Percentiles rank a stretch among this genome's conserved stretches.
Conservation (phyloP, 805 yeast genomes). For the Teunomyces panamensis region DNA sequence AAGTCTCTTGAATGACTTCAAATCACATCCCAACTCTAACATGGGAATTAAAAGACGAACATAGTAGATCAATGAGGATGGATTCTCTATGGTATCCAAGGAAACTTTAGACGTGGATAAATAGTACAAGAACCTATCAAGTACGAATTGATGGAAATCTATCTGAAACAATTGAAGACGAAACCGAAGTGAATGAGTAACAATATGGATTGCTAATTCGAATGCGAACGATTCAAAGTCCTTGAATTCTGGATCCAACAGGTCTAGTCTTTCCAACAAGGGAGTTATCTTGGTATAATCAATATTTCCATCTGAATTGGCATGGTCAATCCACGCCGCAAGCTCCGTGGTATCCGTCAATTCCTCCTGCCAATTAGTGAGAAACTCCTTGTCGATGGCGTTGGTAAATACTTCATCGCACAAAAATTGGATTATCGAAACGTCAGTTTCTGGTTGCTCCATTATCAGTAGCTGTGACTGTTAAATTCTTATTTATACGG, state of each 20-base stretch:
- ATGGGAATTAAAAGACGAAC: slow-evolving; percentile 23
- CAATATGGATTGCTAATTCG: slow-evolving; percentile 22
- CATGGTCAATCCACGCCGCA: slow-evolving; percentile 20
- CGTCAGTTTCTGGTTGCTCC: background rate
- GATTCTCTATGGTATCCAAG: slow-evolving; percentile 4
- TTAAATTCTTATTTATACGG: background rate
- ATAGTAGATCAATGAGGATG: slow-evolving; percentile 16
- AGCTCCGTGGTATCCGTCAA: slow-evolving; percentile 18
- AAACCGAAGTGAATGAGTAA: slow-evolving; percentile 20
- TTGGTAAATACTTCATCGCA: slow-evolving; percentile 22
- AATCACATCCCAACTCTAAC: slow-evolving; percentile 35
- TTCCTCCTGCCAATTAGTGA: slow-evolving; percentile 37
- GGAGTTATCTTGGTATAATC: background rate
- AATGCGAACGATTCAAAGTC: slow-evolving; percentile 29
- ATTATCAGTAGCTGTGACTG: background rate
- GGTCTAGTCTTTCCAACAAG: slow-evolving; percentile 13
- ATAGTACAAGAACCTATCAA: slow-evolving; percentile 17
- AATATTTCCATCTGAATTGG: slow-evolving; percentile 8
- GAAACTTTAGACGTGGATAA: background rate
- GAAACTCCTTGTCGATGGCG: slow-evolving; percentile 25
- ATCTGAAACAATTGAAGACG: slow-evolving; percentile 17
- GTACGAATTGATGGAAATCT: slow-evolving; percentile 17
- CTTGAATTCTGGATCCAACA: slow-evolving; percentile 19
- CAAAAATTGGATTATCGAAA: slow-evolving; percentile 15
- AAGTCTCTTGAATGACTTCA: slow-evolving; percentile 17